Evolutionary conservation across 495 filamentous ascomycete genomes (phyloP).

Genomic region (Chaetomium tenue): DNA sequence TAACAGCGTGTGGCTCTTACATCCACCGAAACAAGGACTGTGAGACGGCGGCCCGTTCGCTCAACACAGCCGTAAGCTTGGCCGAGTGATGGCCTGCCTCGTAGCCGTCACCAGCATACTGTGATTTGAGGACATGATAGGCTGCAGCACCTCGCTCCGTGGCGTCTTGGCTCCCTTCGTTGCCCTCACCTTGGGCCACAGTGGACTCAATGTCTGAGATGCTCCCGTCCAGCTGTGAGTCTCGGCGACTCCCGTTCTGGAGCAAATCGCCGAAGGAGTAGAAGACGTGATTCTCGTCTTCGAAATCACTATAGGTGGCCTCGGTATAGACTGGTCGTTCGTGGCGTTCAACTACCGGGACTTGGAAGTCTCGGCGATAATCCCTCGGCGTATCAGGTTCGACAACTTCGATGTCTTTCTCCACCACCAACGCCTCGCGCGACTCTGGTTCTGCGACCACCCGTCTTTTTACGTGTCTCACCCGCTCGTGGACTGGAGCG

Average conservation of each 20-base stretch:
- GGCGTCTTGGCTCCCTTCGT: background rate
- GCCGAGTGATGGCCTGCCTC: background rate
- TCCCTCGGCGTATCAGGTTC: too few relatives aligned
- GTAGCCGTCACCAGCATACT: slow-evolving; percentile 15
- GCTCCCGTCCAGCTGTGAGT: background rate
- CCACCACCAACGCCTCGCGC: too few relatives aligned
- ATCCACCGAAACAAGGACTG: slow-evolving; percentile 21
- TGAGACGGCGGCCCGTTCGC: background rate
- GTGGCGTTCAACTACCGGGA: background rate
- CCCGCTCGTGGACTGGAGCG: too few relatives aligned
- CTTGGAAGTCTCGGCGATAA: background rate
- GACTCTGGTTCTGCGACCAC: too few relatives aligned
- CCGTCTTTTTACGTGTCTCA: too few relatives aligned
- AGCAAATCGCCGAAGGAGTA: background rate
- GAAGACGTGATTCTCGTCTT: background rate
- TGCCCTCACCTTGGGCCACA: background rate
- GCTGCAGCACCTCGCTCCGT: background rate
- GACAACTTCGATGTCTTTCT: too few relatives aligned
- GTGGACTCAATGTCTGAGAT: background rate
- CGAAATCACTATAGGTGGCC: background rate
- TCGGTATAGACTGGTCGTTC: too few relatives aligned
- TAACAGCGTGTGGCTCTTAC: background rate
- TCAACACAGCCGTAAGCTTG: background rate
- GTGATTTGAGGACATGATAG: slow-evolving; percentile 8
- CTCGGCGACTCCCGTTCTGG: background rate